A percentile compares a stretch with the other conserved stretches of the same genome.
Evolutionary conservation across 306 rosid species (phyloP).

Genomic region (Chamaecrista fasciculata): DNA sequence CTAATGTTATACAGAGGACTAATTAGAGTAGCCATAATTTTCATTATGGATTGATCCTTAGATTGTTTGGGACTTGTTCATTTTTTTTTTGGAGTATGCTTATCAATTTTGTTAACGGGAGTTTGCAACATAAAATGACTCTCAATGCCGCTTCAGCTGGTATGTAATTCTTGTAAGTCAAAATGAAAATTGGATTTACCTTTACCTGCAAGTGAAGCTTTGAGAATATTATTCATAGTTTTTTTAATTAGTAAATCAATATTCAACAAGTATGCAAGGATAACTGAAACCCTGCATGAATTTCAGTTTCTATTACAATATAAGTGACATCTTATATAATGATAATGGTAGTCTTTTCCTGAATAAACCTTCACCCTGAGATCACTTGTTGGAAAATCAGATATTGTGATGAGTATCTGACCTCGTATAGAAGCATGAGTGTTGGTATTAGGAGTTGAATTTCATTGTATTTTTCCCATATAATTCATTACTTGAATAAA

Average conservation of each 20-base stretch:
- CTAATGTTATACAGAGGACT: slow-evolving; percentile 21
- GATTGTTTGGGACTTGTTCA: neutral
- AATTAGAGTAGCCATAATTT: neutral
- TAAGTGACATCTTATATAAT: slow-evolving; percentile 8
- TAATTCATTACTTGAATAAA: neutral
- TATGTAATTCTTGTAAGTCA: neutral
- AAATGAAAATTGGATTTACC: neutral
- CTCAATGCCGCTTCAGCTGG: slow-evolving; percentile 5
- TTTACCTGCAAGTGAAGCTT: slow-evolving; percentile 1
- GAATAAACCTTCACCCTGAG: neutral
- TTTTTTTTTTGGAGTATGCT: neutral
- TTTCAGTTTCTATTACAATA: neutral
- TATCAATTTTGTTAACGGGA: neutral
- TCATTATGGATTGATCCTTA: slow-evolving; percentile 15
- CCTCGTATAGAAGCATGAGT: neutral
- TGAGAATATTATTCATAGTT: neutral
- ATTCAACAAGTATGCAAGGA: neutral
- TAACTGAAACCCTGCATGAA: slow-evolving; percentile 6
- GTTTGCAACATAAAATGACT: neutral
- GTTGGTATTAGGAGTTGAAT: neutral
- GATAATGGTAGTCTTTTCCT: neutral
- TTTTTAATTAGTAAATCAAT: neutral
- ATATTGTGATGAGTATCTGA: slow-evolving; percentile 1
- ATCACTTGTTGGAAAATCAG: neutral
- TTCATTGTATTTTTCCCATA: neutral